phyloP scores from a whole-genome alignment of 2,329 filamentous ascomycete genomes.

The Pestalotiopsis sp. region DNA sequence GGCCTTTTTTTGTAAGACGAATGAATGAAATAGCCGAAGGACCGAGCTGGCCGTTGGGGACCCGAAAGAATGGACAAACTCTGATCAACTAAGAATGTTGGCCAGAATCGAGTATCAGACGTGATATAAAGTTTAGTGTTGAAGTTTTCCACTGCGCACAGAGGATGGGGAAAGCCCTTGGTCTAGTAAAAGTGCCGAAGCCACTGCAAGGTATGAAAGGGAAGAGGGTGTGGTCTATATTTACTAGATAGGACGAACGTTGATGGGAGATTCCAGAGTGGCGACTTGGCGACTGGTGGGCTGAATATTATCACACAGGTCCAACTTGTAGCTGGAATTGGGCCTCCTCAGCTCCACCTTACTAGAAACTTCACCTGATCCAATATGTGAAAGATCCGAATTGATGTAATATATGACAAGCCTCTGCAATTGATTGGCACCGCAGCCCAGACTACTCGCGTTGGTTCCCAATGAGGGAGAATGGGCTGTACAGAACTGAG shows the following conservation, averaged over 20 bases:
- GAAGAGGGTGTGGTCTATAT: background rate
- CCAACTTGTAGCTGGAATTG: background rate
- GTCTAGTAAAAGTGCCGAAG: background rate
- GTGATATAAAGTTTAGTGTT: conserved; percentile 7
- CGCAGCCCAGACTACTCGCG: background rate
- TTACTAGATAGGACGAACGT: background rate
- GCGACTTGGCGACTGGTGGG: background rate
- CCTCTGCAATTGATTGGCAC: background rate
- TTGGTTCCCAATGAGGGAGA: background rate
- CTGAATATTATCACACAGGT: background rate
- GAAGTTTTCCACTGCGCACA: background rate
- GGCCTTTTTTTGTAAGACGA: background rate
- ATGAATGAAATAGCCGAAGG: background rate
- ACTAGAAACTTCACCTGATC: background rate
- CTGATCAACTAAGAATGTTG: background rate
- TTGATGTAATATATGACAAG: background rate
- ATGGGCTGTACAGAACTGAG: background rate
- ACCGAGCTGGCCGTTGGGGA: background rate
- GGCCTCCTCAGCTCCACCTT: background rate
- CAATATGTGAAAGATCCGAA: background rate
- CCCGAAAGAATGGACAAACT: background rate
- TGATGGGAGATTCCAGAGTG: background rate
- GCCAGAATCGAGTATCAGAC: background rate
- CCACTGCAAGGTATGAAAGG: background rate
- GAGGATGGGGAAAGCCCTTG: background rate